phyloP scores from a whole-genome alignment of 805 yeast genomes.

The Vanderwaltozyma tropicalis region DNA sequence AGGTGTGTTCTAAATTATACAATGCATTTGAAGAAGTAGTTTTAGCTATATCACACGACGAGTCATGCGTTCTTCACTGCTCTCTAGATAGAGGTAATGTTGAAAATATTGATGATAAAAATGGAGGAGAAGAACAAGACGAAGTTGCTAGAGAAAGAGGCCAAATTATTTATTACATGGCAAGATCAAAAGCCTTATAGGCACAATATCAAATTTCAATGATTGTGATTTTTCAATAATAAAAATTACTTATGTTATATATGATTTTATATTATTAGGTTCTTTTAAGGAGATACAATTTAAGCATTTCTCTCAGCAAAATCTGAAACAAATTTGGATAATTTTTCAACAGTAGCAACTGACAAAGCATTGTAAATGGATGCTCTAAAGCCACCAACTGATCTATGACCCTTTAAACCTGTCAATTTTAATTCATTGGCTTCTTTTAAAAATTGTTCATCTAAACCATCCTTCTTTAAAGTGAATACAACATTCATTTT shows the following conservation, averaged over 20 bases:
- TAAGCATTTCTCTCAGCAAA: conserved; percentile 41
- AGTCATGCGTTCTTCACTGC: conserved; percentile 57
- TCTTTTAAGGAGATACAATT: too few species aligned
- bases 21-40: conserved; percentile 52
- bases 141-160: conserved; percentile 39
- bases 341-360: conserved; percentile 43
- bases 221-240: too few species aligned
- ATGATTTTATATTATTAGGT: too few species aligned
- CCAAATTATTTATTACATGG: conserved; percentile 53
- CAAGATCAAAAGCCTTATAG: conserved; percentile 21
- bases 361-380: conserved; percentile 85
- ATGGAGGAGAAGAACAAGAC: conserved; percentile 4
- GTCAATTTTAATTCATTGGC: conserved; percentile 52
- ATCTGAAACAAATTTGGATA: conserved; percentile 46
- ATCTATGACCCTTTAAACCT: conserved; percentile 91
- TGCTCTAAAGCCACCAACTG: conserved; percentile 95
- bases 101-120: conserved; percentile 6
- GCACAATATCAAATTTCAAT: not conserved
- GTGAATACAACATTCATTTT: conserved; percentile 92
- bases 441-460: conserved; percentile 55
- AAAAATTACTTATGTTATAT: too few species aligned
- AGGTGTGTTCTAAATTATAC: conserved; percentile 48
- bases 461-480: conserved; percentile 50
- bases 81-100: conserved; percentile 41
- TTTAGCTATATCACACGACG: conserved; percentile 45